Evolutionary conservation across 179 eudicot species (phyloP).

Genomic region (Beta lomatogona): DNA sequence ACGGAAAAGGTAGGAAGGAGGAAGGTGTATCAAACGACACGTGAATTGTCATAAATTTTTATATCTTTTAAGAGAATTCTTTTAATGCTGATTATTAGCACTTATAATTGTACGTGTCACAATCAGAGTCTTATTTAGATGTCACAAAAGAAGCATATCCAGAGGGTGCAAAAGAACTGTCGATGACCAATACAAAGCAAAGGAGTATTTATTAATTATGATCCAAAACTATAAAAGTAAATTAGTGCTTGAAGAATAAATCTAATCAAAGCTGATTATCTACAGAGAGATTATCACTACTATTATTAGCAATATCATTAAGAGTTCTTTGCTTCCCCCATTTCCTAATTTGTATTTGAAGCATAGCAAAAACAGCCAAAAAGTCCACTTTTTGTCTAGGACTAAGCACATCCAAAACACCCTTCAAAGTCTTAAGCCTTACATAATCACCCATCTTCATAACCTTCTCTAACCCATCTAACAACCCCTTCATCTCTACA

Average conservation of each 20-base stretch:
- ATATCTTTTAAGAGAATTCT: no score
- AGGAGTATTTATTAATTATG: no score
- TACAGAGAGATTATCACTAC: background rate
- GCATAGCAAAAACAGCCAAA: slow-evolving; percentile 59
- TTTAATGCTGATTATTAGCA: no score
- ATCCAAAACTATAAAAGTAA: no score
- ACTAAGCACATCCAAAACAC: slow-evolving; percentile 54
- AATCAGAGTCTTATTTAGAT: no score
- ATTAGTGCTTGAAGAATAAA: background rate
- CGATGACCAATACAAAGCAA: no score
- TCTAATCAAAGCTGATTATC: background rate
- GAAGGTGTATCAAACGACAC: no score
- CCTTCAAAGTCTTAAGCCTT: slow-evolving; percentile 67
- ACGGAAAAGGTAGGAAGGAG: no score
- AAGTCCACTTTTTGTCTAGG: slow-evolving; percentile 59
- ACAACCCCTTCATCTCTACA: slow-evolving; percentile 40
- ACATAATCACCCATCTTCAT: slow-evolving; percentile 72
- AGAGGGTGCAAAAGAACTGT: no score
- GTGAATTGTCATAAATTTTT: no score
- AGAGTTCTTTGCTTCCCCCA: slow-evolving; percentile 38
- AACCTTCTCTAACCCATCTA: slow-evolving; percentile 53
- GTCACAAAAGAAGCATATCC: no score
- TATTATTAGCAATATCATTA: background rate
- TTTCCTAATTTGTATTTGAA: slow-evolving; percentile 55
- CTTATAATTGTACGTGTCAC: no score